Percentiles rank a stretch among this genome's conserved stretches.
Evolutionary conservation across 192 early-diverging fungal species (phyloP).

Genomic region (Coemansia sp.): DNA sequence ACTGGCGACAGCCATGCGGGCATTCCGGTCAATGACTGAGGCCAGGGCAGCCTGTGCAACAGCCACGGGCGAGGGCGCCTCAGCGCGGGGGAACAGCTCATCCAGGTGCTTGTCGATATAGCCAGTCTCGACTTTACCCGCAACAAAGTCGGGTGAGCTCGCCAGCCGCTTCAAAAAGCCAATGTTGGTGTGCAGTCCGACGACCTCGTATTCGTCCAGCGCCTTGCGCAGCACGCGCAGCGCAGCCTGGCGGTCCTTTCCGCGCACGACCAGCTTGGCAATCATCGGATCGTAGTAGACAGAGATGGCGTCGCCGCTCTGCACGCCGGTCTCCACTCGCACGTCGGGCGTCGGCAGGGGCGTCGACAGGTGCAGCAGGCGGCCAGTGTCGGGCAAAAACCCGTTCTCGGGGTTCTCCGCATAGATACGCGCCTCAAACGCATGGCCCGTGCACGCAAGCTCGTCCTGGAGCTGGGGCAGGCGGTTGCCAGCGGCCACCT

Average conservation of each 20-base stretch:
- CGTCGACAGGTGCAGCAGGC: conserved; percentile 80
- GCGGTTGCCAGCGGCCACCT: conserved; percentile 78
- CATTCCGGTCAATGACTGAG: conserved; percentile 59
- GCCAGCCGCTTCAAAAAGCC: conserved; percentile 86
- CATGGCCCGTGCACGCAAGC: conserved; percentile 80
- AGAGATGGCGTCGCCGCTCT: conserved; percentile 84
- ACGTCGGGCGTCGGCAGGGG: conserved; percentile 58
- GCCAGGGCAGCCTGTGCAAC: conserved; percentile 68
- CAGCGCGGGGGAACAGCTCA: conserved; percentile 27
- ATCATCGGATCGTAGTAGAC: conserved; percentile 97
- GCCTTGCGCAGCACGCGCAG: conserved; percentile 78
- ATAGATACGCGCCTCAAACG: conserved; percentile 96
- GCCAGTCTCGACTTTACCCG: conserved; percentile 82
- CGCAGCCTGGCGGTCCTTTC: conserved; percentile 70
- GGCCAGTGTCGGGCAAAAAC: conserved; percentile 91
- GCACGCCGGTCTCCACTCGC: conserved; percentile 90
- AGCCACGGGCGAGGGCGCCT: conserved; percentile 56
- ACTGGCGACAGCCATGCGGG: conserved; percentile 30
- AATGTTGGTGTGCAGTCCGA: conserved; percentile 94
- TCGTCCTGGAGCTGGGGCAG: conserved; percentile 65
- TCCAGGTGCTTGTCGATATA: conserved; percentile 76
- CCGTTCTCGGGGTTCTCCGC: conserved; percentile 91
- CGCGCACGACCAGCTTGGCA: conserved; percentile 88
- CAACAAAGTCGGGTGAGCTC: conserved; percentile 66
- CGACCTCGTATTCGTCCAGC: conserved; percentile 87